These are phyloP conservation scores for Cymbidium sinense DNA, from an alignment of 106 monocot species.

Conservation along the genomic window DNA sequence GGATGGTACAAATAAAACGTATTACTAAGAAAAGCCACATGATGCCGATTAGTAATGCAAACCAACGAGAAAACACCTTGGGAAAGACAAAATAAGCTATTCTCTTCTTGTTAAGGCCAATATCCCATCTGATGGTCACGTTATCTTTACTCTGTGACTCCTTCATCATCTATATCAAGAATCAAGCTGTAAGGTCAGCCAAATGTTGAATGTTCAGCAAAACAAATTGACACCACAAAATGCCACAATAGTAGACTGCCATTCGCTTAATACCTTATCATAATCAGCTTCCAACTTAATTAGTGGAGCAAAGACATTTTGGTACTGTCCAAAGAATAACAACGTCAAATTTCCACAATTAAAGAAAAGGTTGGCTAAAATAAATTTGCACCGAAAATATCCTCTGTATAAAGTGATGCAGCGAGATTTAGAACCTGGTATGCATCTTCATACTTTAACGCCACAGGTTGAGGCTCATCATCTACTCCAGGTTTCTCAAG, in stretches of 20 bases:
- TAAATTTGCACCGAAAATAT: slow-evolving; percentile 8
- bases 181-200: not conserved
- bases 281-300: slow-evolving; percentile 99
- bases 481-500: slow-evolving; percentile 99
- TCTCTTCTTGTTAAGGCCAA: slow-evolving; percentile 97
- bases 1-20: not conserved
- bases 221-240: not conserved
- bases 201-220: not conserved
- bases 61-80: slow-evolving; percentile 55
- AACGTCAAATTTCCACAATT: not conserved
- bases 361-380: not conserved
- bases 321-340: slow-evolving; percentile 60
- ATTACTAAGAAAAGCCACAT: not conserved
- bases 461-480: slow-evolving; percentile 94
- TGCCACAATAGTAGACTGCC: not conserved
- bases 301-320: slow-evolving; percentile 99
- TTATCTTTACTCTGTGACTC: slow-evolving; percentile 99
- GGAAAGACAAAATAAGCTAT: slow-evolving; percentile 98
- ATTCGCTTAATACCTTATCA: slow-evolving; percentile 65
- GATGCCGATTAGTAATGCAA: not conserved
- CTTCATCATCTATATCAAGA: slow-evolving; percentile 83
- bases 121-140: slow-evolving; percentile 88
- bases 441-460: slow-evolving; percentile 97
- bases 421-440: slow-evolving; percentile 63
- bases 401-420: not conserved